Conservation (phyloP, 2,329 filamentous ascomycete species). For the Didymella exigua region DNA sequence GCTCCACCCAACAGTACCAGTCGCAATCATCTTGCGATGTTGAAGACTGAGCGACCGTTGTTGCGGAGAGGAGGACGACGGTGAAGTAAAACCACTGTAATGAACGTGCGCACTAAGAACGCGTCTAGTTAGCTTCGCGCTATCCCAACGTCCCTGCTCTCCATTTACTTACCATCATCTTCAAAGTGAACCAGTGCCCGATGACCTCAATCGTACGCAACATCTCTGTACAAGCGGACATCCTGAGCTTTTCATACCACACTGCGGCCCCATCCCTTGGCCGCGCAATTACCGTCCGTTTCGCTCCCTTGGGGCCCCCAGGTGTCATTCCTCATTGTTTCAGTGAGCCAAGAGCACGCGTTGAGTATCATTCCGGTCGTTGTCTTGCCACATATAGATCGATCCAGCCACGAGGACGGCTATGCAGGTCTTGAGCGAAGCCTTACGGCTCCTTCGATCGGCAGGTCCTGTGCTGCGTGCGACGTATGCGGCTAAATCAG, state of each 20-base stretch:
- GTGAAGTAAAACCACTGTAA: slow-evolving; percentile 16
- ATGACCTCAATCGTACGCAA: slow-evolving; percentile 4
- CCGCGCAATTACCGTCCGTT: slow-evolving; percentile 1
- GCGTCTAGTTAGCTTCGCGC: slow-evolving; percentile 6
- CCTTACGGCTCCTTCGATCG: slow-evolving; percentile 7
- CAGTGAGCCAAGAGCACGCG: slow-evolving; percentile 10
- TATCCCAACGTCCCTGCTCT: neutral
- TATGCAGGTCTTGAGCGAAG: slow-evolving; percentile 11
- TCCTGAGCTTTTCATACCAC: slow-evolving; percentile 12
- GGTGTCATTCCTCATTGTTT: slow-evolving; percentile 21
- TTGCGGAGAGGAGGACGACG: slow-evolving; percentile 12
- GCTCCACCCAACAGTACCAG: slow-evolving; percentile 12
- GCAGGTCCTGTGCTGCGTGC: slow-evolving; percentile 3
- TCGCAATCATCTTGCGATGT: slow-evolving; percentile 10
- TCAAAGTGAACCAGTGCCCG: slow-evolving; percentile 7
- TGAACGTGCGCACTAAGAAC: slow-evolving; percentile 13
- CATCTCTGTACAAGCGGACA: slow-evolving; percentile 1
- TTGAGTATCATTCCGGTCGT: slow-evolving; percentile 19
- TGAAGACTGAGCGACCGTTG: slow-evolving; percentile 3
- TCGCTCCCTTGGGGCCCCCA: slow-evolving; percentile 18
- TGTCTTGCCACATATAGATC: slow-evolving; percentile 15
- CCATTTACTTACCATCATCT: slow-evolving; percentile 18
- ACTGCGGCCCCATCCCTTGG: slow-evolving; percentile 16
- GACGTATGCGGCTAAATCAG: slow-evolving; percentile 16
- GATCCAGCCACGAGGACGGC: slow-evolving; percentile 14